Conservation (phyloP, 2,329 filamentous ascomycete species). For the Cladosporium sp. region DNA sequence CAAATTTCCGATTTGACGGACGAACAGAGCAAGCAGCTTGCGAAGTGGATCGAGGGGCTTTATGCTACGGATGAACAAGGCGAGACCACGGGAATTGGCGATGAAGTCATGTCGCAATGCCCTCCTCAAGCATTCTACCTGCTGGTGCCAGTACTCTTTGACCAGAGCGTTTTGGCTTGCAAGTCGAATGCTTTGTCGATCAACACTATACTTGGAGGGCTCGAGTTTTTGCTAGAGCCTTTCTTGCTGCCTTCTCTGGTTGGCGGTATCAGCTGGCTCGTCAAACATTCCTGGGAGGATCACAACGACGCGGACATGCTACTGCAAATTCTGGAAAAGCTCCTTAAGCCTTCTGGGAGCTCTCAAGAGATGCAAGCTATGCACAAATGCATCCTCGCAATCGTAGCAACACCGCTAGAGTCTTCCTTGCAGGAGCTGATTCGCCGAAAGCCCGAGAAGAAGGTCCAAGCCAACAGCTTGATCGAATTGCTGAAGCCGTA, state of each 20-base stretch:
- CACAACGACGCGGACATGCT: constrained; percentile 62
- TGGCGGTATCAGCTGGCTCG: constrained; percentile 67
- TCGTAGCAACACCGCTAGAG: constrained; percentile 66
- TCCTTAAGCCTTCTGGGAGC: constrained; percentile 66
- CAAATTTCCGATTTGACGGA: constrained; percentile 58
- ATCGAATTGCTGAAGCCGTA: constrained; percentile 60
- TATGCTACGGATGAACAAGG: constrained; percentile 62
- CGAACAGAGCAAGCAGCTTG: constrained; percentile 62
- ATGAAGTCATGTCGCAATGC: constrained; percentile 78
- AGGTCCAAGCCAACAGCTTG: constrained; percentile 64
- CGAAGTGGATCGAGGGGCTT: constrained; percentile 72
- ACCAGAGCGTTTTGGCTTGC: constrained; percentile 68
- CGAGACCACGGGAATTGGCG: constrained; percentile 62
- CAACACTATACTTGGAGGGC: constrained; percentile 66
- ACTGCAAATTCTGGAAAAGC: constrained; percentile 67
- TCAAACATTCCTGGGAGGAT: constrained; percentile 64
- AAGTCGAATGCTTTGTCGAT: constrained; percentile 62
- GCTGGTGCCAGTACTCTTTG: constrained; percentile 71
- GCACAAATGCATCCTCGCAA: constrained; percentile 66
- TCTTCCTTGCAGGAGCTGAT: constrained; percentile 64
- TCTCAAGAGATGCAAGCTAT: constrained; percentile 68
- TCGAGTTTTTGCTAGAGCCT: constrained; percentile 77
- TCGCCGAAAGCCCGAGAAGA: constrained; percentile 61
- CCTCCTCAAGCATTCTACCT: constrained; percentile 79
- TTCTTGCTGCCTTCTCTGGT: constrained; percentile 77